These are phyloP conservation scores for Dacryopinax spathularia DNA, from an alignment of 768 basidiomycete genomes.

Conservation along the genomic window DNA sequence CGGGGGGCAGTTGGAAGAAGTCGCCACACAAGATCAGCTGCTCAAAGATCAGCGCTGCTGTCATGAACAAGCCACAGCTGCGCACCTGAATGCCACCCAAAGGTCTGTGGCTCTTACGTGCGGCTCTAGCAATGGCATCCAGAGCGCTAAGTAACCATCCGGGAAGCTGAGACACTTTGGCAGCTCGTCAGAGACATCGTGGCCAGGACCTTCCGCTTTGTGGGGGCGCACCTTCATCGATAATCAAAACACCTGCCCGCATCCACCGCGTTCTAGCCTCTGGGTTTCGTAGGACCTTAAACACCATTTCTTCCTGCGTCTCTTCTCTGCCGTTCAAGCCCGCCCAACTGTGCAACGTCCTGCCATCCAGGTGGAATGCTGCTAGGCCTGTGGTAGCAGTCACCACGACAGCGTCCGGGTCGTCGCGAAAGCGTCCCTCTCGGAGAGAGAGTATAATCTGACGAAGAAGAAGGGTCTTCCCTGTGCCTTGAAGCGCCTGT, in stretches of 20 bases:
- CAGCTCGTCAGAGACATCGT: constrained; percentile 8
- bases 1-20: constrained; percentile 35
- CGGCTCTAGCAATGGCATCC: constrained; percentile 24
- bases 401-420: constrained; percentile 38
- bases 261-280: constrained; percentile 51
- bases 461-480: constrained; percentile 67
- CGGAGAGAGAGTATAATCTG: constrained; percentile 49
- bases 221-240: constrained; percentile 59
- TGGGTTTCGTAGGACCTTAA: constrained; percentile 40
- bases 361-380: constrained; percentile 67
- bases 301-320: constrained; percentile 34
- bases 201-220: constrained; percentile 29
- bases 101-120: constrained; percentile 19
- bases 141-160: constrained; percentile 33
- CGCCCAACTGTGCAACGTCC: constrained; percentile 59
- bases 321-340: constrained; percentile 65
- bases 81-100: constrained; percentile 32
- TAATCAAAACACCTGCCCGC: constrained; percentile 48
- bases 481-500: constrained; percentile 45
- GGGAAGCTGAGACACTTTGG: constrained; percentile 15
- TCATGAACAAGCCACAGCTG: background rate
- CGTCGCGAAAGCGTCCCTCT: constrained; percentile 25
- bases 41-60: background rate
- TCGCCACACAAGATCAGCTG: constrained; percentile 32
- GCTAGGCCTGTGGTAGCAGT: constrained; percentile 58